Conservation (phyloP, 371 early-diverging fungal species). For the Mortierella sp. region DNA sequence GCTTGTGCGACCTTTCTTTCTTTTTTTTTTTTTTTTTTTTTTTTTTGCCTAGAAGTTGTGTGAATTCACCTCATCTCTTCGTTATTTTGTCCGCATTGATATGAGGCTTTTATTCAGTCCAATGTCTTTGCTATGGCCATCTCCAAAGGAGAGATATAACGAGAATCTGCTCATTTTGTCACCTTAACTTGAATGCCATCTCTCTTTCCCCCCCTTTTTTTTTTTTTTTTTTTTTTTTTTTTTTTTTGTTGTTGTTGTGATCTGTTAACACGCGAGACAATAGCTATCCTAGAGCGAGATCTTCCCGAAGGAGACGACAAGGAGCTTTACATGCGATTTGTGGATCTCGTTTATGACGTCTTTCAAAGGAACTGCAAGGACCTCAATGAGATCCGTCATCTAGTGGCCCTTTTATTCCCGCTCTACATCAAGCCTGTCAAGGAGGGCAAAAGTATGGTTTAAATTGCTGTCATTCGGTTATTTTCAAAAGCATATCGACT, state of each 20-base stretch:
- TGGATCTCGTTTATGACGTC: slow-evolving; percentile 77
- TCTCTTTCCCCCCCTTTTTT: neutral
- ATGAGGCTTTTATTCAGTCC: no score
- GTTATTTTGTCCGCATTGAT: no score
- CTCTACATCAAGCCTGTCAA: slow-evolving; percentile 83
- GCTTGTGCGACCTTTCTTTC: slow-evolving; percentile 1
- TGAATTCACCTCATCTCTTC: no score
- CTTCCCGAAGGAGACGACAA: slow-evolving; percentile 68
- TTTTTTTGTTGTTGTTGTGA: no score
- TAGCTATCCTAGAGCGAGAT: slow-evolving; percentile 77
- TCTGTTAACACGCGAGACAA: slow-evolving; percentile 58
- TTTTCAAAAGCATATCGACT: neutral
- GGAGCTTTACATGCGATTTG: slow-evolving; percentile 71
- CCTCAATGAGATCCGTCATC: slow-evolving; percentile 84
- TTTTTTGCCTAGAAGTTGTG: neutral
- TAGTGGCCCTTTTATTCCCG: slow-evolving; percentile 82
- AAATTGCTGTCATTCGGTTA: neutral
- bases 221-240: neutral
- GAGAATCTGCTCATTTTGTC: slow-evolving; percentile 12
- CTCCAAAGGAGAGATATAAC: no score
- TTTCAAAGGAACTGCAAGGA: slow-evolving; percentile 84
- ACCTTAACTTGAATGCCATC: neutral
- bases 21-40: neutral
- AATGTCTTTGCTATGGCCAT: no score
- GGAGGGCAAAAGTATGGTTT: slow-evolving; percentile 67